Conservation (phyloP, 441 rosid species). For the Hypseocharis bilobata region DNA sequence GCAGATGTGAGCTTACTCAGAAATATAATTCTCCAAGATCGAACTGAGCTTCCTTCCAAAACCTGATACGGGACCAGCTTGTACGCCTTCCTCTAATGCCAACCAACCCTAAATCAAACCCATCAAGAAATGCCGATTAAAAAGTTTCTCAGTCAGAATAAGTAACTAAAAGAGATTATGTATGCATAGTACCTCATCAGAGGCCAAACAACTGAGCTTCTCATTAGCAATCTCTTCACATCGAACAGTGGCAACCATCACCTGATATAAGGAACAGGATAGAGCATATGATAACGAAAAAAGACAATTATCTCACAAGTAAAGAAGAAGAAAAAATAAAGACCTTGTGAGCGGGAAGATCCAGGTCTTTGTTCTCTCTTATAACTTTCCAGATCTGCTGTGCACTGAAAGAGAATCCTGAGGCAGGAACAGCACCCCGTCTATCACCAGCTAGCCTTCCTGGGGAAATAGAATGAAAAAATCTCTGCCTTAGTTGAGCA, state of each 20-base stretch:
- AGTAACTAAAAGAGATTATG: conserved; percentile 8
- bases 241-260: conserved; percentile 76
- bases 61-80: conserved; percentile 49
- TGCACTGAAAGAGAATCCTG: conserved; percentile 71
- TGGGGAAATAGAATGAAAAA: conserved; percentile 68
- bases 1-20: conserved; percentile 45
- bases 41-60: conserved; percentile 64
- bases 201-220: conserved; percentile 36
- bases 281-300: conserved; percentile 11
- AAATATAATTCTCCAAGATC: conserved; percentile 47
- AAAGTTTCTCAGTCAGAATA: conserved; percentile 11
- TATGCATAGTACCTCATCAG: conserved; percentile 38
- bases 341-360: conserved; percentile 86
- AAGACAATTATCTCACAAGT: conserved; percentile 8
- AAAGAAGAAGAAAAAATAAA: conserved; percentile 3
- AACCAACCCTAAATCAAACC: conserved; percentile 45
- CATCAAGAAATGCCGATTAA: conserved; percentile 15
- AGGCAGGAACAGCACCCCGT: conserved; percentile 69
- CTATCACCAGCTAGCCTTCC: conserved; percentile 82
- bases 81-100: conserved; percentile 49
- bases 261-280: conserved; percentile 34
- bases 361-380: conserved; percentile 74
- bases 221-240: conserved; percentile 74
- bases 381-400: conserved; percentile 78
- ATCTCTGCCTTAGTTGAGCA: conserved; percentile 54